phyloP scores from a whole-genome alignment of 2,329 filamentous ascomycete genomes.

The Grosmannia clavigera region DNA sequence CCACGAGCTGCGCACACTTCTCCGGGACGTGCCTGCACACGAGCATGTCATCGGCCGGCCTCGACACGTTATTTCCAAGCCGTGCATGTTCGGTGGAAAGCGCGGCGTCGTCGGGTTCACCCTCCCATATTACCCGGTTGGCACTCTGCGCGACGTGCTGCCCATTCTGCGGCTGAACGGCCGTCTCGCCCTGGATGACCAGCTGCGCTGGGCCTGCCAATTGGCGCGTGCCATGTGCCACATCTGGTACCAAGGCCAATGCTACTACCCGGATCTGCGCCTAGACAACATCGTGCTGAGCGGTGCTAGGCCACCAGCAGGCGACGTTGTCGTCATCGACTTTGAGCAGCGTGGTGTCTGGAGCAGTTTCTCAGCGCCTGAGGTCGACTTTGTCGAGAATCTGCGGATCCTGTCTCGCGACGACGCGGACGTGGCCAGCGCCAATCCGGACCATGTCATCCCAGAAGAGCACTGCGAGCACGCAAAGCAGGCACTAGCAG shows the following conservation, averaged over 20 bases:
- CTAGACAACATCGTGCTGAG: constrained; percentile 48
- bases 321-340: constrained; percentile 43
- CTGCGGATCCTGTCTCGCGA: constrained; percentile 39
- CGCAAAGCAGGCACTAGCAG: constrained; percentile 30
- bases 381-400: constrained; percentile 48
- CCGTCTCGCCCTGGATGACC: constrained; percentile 27
- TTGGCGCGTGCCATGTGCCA: constrained; percentile 39
- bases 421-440: constrained; percentile 20
- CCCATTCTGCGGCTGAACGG: constrained; percentile 36
- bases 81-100: constrained; percentile 42
- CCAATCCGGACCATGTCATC: constrained; percentile 18
- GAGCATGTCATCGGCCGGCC: constrained; percentile 39
- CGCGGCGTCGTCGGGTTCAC: constrained; percentile 44
- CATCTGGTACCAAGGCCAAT: constrained; percentile 29
- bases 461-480: constrained; percentile 24
- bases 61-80: constrained; percentile 41
- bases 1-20: constrained; percentile 44
- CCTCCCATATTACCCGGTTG: constrained; percentile 38
- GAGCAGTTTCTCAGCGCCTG: constrained; percentile 48
- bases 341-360: constrained; percentile 52
- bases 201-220: constrained; percentile 42
- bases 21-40: constrained; percentile 35
- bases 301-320: constrained; percentile 14
- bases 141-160: constrained; percentile 42
- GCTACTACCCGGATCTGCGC: constrained; percentile 46